A percentile compares a stretch with the other conserved stretches of the same genome.
Evolutionary conservation across 2,329 filamentous ascomycete genomes (phyloP).

Genomic region (Pestalotiopsis sp.): DNA sequence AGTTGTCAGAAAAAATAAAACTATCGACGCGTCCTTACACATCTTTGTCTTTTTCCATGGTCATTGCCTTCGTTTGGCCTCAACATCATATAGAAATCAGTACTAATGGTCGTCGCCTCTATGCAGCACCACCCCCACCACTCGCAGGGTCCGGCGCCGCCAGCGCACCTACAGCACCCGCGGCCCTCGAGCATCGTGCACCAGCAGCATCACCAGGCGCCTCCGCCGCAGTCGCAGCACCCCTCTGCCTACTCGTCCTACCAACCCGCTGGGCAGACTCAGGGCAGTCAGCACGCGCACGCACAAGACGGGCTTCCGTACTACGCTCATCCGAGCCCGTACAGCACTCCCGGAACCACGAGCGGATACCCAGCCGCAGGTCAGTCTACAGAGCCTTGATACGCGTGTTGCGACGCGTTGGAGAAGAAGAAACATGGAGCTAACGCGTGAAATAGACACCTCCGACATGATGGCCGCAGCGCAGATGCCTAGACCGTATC

Average conservation of each 20-base stretch:
- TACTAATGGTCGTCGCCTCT: slow-evolving; percentile 63
- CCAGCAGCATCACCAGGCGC: slow-evolving; percentile 72
- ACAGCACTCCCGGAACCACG: slow-evolving; percentile 79
- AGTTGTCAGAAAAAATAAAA: slow-evolving; percentile 48
- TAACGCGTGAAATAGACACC: slow-evolving; percentile 45
- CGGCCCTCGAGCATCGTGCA: slow-evolving; percentile 74
- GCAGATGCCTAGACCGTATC: slow-evolving; percentile 77
- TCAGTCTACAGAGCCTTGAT: slow-evolving; percentile 48
- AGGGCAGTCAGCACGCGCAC: slow-evolving; percentile 55
- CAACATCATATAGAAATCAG: slow-evolving; percentile 28
- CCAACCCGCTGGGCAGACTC: slow-evolving; percentile 64
- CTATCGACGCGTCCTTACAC: slow-evolving; percentile 51
- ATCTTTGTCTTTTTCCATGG: slow-evolving; percentile 39
- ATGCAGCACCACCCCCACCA: slow-evolving; percentile 79
- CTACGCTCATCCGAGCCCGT: slow-evolving; percentile 77
- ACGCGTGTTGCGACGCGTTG: slow-evolving; percentile 9
- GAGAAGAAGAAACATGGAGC: slow-evolving; percentile 18
- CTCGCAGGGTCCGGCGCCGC: slow-evolving; percentile 70
- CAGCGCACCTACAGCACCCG: slow-evolving; percentile 69
- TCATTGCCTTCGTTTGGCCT: slow-evolving; percentile 35
- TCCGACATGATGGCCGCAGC: slow-evolving; percentile 70
- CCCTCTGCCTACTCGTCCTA: slow-evolving; percentile 73
- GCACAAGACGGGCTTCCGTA: slow-evolving; percentile 70
- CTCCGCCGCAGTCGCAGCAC: slow-evolving; percentile 61
- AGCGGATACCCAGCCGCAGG: slow-evolving; percentile 87